Percentiles rank a stretch among this genome's conserved stretches.
These are phyloP conservation scores for Calonectria leucothoes DNA, from an alignment of 2,329 filamentous ascomycete genomes.

Conservation along the genomic window DNA sequence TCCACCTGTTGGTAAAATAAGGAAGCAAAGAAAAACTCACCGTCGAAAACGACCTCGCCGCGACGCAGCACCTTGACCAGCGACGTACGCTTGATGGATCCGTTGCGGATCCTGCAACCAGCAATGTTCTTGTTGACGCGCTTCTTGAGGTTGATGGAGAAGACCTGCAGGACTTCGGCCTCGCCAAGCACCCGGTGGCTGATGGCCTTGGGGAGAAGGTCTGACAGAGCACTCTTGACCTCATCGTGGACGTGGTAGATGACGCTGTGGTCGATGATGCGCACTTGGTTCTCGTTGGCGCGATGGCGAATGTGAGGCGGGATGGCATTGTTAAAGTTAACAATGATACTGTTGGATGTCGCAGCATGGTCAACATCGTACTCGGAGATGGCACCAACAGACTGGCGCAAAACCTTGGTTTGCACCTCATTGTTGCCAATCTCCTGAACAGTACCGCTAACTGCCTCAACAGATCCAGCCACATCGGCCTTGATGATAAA, in stretches of 20 bases:
- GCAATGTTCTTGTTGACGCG: slow-evolving; percentile 80
- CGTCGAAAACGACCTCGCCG: slow-evolving; percentile 81
- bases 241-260: slow-evolving; percentile 86
- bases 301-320: slow-evolving; percentile 75
- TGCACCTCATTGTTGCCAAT: slow-evolving; percentile 88
- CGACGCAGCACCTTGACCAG: slow-evolving; percentile 79
- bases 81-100: slow-evolving; percentile 71
- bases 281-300: slow-evolving; percentile 78
- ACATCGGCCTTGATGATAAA: slow-evolving; percentile 96
- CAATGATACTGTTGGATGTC: slow-evolving; percentile 77
- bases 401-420: slow-evolving; percentile 80
- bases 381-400: slow-evolving; percentile 82
- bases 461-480: slow-evolving; percentile 91
- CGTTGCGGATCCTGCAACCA: slow-evolving; percentile 89
- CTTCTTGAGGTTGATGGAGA: slow-evolving; percentile 84
- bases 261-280: slow-evolving; percentile 85
- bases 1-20: not conserved
- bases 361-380: slow-evolving; percentile 91
- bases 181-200: slow-evolving; percentile 83
- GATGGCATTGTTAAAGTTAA: slow-evolving; percentile 86
- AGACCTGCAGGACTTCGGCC: slow-evolving; percentile 85
- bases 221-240: slow-evolving; percentile 74
- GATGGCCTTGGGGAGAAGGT: slow-evolving; percentile 74
- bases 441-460: slow-evolving; percentile 79
- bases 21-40: slow-evolving; percentile 62